Percentiles rank a stretch among this genome's conserved stretches.
Evolutionary conservation across 2,329 filamentous ascomycete species (phyloP).

Genomic region (Fusarium drepaniforme): DNA sequence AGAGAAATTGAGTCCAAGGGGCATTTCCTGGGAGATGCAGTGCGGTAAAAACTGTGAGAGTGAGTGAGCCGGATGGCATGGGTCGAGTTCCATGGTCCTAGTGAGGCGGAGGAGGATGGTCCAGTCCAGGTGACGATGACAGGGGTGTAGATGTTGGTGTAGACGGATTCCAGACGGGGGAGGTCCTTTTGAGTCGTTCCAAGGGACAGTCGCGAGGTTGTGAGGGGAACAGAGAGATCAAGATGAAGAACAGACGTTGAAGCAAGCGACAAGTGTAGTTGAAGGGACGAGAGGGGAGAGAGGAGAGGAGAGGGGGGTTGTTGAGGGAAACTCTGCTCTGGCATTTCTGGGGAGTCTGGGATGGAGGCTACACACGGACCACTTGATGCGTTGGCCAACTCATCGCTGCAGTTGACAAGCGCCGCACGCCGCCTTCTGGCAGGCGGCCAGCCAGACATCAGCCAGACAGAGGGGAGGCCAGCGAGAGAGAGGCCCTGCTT

Average conservation of each 20-base stretch:
- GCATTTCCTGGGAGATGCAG: not conserved
- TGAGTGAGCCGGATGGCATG: constrained; percentile 29
- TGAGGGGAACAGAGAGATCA: not conserved
- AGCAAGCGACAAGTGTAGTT: constrained; percentile 8
- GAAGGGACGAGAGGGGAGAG: constrained; percentile 27
- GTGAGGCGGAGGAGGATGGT: constrained; percentile 26
- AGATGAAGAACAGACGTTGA: not conserved
- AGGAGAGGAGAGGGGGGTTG: constrained; percentile 38
- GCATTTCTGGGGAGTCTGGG: not conserved
- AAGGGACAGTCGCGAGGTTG: constrained; percentile 1
- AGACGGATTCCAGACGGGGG: constrained; percentile 17
- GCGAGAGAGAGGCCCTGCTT: not conserved
- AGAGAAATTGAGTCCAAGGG: not conserved
- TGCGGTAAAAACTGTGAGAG: not conserved
- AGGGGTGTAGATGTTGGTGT: constrained; percentile 38
- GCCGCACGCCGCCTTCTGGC: constrained; percentile 40
- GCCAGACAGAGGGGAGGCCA: constrained; percentile 4
- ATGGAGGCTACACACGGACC: constrained; percentile 54
- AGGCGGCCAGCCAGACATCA: constrained; percentile 19
- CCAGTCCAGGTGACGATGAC: constrained; percentile 32
- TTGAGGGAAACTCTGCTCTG: constrained; percentile 39
- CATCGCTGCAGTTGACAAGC: constrained; percentile 58
- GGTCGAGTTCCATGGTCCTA: constrained; percentile 29
- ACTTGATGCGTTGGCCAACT: constrained; percentile 58
- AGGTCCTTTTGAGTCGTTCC: constrained; percentile 8